Evolutionary conservation across 2,329 filamentous ascomycete species (phyloP).

Genomic region (Arthrobotrys conoides): DNA sequence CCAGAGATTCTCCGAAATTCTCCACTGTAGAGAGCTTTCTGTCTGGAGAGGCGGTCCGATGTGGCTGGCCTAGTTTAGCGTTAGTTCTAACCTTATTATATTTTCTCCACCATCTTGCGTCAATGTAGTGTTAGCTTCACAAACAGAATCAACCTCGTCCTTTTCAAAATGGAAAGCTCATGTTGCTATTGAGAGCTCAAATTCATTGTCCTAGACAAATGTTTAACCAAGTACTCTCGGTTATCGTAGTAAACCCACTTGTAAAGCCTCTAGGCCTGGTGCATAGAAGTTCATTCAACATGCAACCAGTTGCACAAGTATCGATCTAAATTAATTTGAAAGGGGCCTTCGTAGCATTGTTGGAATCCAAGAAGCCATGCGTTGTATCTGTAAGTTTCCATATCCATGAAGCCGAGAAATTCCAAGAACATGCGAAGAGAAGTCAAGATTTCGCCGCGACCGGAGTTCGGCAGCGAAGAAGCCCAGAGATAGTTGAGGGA

Average conservation of each 20-base stretch:
- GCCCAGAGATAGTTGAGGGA: conserved; percentile 4
- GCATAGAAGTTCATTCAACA: too few relatives aligned
- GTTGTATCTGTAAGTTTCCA: background rate
- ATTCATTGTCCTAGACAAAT: too few relatives aligned
- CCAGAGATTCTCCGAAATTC: conserved; percentile 39
- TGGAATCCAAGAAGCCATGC: background rate
- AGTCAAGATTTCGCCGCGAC: conserved; percentile 57
- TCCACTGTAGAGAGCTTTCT: background rate
- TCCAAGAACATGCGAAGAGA: conserved; percentile 36
- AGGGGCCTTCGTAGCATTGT: too few relatives aligned
- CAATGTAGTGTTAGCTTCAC: background rate
- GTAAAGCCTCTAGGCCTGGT: too few relatives aligned
- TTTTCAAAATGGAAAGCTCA: background rate
- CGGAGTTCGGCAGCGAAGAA: conserved; percentile 47
- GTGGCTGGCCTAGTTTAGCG: conserved; percentile 22
- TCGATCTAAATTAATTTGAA: too few relatives aligned
- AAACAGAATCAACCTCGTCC: background rate
- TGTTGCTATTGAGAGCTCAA: too few relatives aligned
- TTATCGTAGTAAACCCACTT: too few relatives aligned
- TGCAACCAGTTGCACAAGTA: too few relatives aligned
- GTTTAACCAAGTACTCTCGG: too few relatives aligned
- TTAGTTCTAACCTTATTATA: background rate
- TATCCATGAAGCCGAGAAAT: background rate
- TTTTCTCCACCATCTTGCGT: conserved; percentile 15
- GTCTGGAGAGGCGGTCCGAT: conserved; percentile 47